Percentiles rank a stretch among this genome's conserved stretches.
Evolutionary conservation across 2,329 filamentous ascomycete species (phyloP).

Genomic region (Dothidotthia symphoricarpi): DNA sequence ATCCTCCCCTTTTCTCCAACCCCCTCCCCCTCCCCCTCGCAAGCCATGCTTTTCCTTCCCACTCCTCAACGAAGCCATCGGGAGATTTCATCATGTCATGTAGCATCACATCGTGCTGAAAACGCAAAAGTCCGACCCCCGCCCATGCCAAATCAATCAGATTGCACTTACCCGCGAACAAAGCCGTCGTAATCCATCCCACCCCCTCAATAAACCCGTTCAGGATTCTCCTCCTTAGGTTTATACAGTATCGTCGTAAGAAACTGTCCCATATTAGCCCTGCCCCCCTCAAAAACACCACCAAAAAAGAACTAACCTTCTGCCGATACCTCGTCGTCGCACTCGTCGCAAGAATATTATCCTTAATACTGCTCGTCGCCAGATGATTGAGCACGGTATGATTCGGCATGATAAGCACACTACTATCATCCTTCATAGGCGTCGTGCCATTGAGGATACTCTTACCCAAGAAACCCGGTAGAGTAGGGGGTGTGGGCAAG

Average conservation of each 20-base stretch:
- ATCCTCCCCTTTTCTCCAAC: too few relatives aligned
- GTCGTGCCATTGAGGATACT: slow-evolving; percentile 90
- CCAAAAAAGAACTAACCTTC: slow-evolving; percentile 73
- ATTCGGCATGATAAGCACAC: slow-evolving; percentile 93
- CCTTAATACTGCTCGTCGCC: slow-evolving; percentile 96
- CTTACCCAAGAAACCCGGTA: slow-evolving; percentile 89
- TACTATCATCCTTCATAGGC: slow-evolving; percentile 96
- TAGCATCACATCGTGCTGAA: too few relatives aligned
- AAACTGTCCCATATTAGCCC: slow-evolving; percentile 60
- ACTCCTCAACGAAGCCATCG: too few relatives aligned
- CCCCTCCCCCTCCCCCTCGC: too few relatives aligned
- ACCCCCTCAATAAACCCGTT: too few relatives aligned
- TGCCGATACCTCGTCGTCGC: slow-evolving; percentile 96
- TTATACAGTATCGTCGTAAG: slow-evolving; percentile 98
- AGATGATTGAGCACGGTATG: slow-evolving; percentile 96
- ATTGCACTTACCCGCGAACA: too few relatives aligned
- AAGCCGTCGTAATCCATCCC: too few relatives aligned
- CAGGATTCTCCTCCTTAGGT: slow-evolving; percentile 65
- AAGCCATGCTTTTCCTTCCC: too few relatives aligned
- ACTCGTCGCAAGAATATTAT: slow-evolving; percentile 90
- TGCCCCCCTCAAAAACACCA: too few relatives aligned
- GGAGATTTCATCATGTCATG: too few relatives aligned
- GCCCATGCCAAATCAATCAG: too few relatives aligned
- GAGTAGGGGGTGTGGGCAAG: slow-evolving; percentile 75
- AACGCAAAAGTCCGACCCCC: too few relatives aligned